A percentile compares a stretch with the other conserved stretches of the same genome.
Evolutionary conservation across 495 filamentous ascomycete species (phyloP).

Genomic region (Neurospora africana): DNA sequence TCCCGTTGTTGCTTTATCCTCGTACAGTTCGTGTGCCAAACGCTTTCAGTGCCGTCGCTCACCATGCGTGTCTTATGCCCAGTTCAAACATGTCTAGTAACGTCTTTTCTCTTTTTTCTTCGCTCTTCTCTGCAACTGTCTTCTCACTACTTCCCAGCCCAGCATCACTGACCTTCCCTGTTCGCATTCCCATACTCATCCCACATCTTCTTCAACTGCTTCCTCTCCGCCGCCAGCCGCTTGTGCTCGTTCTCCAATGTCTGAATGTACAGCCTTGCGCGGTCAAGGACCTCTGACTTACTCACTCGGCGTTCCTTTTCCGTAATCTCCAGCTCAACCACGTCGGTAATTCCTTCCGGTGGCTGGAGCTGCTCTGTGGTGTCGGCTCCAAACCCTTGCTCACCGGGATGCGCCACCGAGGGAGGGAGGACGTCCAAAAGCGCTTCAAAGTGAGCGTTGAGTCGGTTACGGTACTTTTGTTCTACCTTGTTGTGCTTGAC

Average conservation of each 20-base stretch:
- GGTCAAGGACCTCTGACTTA: slow-evolving; percentile 25
- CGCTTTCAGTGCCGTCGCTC: not conserved
- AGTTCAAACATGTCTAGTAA: not conserved
- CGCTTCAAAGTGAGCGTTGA: slow-evolving; percentile 21
- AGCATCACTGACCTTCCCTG: not conserved
- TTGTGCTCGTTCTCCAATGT: slow-evolving; percentile 8
- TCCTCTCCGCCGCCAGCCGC: slow-evolving; percentile 7
- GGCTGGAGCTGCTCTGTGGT: not conserved
- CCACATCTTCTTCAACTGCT: slow-evolving; percentile 7
- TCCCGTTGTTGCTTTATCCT: not conserved
- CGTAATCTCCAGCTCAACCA: not conserved
- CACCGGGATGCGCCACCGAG: not conserved
- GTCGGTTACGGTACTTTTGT: slow-evolving; percentile 3
- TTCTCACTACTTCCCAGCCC: not conserved
- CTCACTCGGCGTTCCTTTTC: slow-evolving; percentile 10
- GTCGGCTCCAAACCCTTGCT: not conserved
- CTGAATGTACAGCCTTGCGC: slow-evolving; percentile 17
- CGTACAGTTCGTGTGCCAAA: not conserved
- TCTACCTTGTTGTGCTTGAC: slow-evolving; percentile 6
- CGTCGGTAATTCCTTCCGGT: not conserved
- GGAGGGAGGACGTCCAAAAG: slow-evolving; percentile 19
- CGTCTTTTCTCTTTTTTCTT: too few relatives aligned
- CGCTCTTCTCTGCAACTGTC: not conserved
- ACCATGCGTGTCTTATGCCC: not conserved
- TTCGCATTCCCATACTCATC: not conserved